These are phyloP conservation scores for Bonia amplexicaulis DNA, from an alignment of 176 grass and related monocot species.

Conservation along the genomic window DNA sequence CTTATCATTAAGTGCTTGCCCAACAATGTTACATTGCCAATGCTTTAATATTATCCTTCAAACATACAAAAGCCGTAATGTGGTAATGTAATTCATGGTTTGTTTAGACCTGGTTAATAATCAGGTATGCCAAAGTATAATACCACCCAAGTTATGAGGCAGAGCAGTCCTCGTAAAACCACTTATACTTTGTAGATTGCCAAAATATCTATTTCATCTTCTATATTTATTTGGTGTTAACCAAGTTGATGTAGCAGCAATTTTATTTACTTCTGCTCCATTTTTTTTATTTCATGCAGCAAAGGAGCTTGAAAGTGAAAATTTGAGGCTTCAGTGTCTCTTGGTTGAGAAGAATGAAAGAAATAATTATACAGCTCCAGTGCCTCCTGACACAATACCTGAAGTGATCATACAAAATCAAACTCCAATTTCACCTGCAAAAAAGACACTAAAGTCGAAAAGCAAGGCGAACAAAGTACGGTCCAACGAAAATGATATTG, in stretches of 20 bases:
- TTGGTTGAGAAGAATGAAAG: conserved; percentile 44
- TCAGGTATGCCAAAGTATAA: neutral
- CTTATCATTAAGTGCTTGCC: too few relatives aligned
- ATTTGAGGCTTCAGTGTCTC: conserved; percentile 44
- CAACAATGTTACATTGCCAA: neutral
- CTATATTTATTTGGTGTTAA: neutral
- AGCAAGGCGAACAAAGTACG: neutral
- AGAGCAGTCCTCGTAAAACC: neutral
- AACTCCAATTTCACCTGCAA: neutral
- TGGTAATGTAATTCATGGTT: neutral
- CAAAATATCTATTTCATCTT: neutral
- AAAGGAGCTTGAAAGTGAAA: conserved; percentile 54
- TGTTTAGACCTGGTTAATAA: neutral
- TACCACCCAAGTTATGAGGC: neutral
- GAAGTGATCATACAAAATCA: neutral
- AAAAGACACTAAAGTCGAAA: conserved; percentile 11
- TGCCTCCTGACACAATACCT: neutral
- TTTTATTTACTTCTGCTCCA: neutral
- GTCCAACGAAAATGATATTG: neutral
- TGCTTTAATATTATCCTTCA: neutral
- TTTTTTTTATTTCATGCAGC: conserved; percentile 39
- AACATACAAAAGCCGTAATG: neutral
- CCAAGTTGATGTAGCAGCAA: neutral
- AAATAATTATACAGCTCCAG: neutral
- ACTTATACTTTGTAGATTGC: conserved; percentile 4